A percentile compares a stretch with the other conserved stretches of the same genome.
These are phyloP conservation scores for Epichloe coenophiala DNA, from an alignment of 2,329 filamentous ascomycete species.

Conservation along the genomic window DNA sequence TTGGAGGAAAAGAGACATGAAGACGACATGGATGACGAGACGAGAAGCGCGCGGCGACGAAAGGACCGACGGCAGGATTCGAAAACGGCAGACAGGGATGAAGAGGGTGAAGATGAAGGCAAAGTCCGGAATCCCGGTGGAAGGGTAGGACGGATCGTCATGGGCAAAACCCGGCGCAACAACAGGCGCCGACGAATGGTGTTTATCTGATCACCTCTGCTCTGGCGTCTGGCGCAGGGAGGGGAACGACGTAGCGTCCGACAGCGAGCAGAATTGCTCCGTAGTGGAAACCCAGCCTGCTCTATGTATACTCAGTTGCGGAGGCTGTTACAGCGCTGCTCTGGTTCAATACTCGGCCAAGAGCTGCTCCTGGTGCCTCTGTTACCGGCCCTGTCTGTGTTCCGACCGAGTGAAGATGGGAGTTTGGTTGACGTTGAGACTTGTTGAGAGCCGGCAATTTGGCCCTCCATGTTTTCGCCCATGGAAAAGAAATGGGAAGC, in stretches of 20 bases:
- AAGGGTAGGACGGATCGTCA: conserved; percentile 6
- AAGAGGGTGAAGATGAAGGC: conserved; percentile 11
- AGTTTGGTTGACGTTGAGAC: too few species aligned
- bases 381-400: too few species aligned
- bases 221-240: background rate
- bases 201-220: background rate
- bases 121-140: conserved; percentile 10
- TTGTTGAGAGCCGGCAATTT: too few species aligned
- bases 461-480: too few species aligned
- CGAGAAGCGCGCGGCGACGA: conserved; percentile 2
- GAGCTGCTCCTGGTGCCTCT: too few species aligned
- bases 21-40: background rate
- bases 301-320: too few species aligned
- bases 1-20: conserved; percentile 16
- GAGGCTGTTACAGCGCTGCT: too few species aligned
- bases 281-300: background rate
- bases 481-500: too few species aligned
- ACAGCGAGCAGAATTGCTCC: background rate
- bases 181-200: conserved; percentile 1
- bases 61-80: conserved; percentile 1
- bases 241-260: background rate
- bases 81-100: conserved; percentile 6
- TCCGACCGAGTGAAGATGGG: too few species aligned
- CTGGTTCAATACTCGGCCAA: too few species aligned
- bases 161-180: conserved; percentile 1